phyloP scores from a whole-genome alignment of 129 eudicot genomes.

The Heracleum sosnowskyi region DNA sequence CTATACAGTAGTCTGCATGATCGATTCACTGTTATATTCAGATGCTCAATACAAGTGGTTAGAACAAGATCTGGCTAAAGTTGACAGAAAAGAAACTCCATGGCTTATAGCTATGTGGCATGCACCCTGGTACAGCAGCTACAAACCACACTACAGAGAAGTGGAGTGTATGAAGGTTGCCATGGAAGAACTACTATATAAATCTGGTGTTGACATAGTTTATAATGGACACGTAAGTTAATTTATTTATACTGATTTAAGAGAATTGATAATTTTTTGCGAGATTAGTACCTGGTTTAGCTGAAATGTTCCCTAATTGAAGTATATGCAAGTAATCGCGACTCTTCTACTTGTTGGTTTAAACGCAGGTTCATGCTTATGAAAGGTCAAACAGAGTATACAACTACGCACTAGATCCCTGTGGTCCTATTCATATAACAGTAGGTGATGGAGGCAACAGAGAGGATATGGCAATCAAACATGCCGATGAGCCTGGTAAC shows the following conservation, averaged over 20 bases:
- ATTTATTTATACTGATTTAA: background rate
- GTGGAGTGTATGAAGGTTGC: constrained; percentile 89
- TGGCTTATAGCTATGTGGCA: constrained; percentile 94
- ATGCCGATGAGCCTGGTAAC: constrained; percentile 80
- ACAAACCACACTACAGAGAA: constrained; percentile 82
- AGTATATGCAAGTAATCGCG: background rate
- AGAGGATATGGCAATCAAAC: constrained; percentile 75
- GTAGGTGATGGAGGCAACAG: constrained; percentile 93
- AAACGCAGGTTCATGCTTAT: constrained; percentile 80
- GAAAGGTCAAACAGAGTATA: constrained; percentile 89
- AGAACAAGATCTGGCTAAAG: constrained; percentile 62
- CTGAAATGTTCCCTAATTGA: background rate
- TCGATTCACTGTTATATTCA: constrained; percentile 6
- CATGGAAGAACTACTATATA: constrained; percentile 75
- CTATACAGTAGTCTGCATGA: background rate
- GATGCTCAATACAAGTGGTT: constrained; percentile 96
- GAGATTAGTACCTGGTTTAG: background rate
- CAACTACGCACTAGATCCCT: constrained; percentile 70
- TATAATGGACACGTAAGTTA: constrained; percentile 88
- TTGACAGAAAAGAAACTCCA: constrained; percentile 72
- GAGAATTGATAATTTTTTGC: background rate
- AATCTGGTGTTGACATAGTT: constrained; percentile 63
- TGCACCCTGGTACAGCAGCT: constrained; percentile 90
- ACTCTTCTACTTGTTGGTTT: background rate
- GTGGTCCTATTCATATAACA: constrained; percentile 77